Evolutionary conservation across 2,329 filamentous ascomycete species (phyloP).

Genomic region (Fusarium sp.): DNA sequence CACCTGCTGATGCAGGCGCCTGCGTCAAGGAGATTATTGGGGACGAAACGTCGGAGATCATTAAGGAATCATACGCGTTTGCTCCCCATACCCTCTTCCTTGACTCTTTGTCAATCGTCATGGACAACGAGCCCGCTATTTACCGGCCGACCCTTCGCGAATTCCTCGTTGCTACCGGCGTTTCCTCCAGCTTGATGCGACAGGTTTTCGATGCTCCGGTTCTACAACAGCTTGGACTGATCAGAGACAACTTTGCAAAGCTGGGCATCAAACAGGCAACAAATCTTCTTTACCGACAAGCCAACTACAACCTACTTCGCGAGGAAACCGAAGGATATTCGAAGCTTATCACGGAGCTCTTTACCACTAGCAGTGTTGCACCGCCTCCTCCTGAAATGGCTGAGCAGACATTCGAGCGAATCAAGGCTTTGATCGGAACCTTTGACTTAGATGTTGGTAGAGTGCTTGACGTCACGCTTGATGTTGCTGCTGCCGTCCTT

Average conservation of each 20-base stretch:
- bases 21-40: slow-evolving; percentile 81
- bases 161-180: slow-evolving; percentile 78
- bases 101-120: slow-evolving; percentile 83
- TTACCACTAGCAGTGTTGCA: slow-evolving; percentile 83
- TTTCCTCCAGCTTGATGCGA: slow-evolving; percentile 80
- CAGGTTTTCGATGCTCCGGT: slow-evolving; percentile 84
- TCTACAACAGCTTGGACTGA: slow-evolving; percentile 80
- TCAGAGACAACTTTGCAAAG: slow-evolving; percentile 85
- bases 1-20: slow-evolving; percentile 75
- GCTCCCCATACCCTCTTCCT: slow-evolving; percentile 80
- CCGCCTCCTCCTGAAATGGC: slow-evolving; percentile 81
- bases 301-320: slow-evolving; percentile 94
- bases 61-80: slow-evolving; percentile 64
- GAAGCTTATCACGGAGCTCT: slow-evolving; percentile 95
- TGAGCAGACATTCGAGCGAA: slow-evolving; percentile 87
- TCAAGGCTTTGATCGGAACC: slow-evolving; percentile 95
- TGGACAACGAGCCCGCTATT: slow-evolving; percentile 73
- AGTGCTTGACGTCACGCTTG: slow-evolving; percentile 92
- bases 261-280: slow-evolving; percentile 91
- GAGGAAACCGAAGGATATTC: slow-evolving; percentile 98
- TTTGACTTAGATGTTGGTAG: slow-evolving; percentile 97
- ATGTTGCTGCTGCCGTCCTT: slow-evolving; percentile 93
- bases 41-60: slow-evolving; percentile 63
- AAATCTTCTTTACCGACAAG: slow-evolving; percentile 92
- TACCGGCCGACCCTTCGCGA: slow-evolving; percentile 67